These are phyloP conservation scores for Mixia osmundae DNA, from an alignment of 1,284 basidiomycete genomes.

Conservation along the genomic window DNA sequence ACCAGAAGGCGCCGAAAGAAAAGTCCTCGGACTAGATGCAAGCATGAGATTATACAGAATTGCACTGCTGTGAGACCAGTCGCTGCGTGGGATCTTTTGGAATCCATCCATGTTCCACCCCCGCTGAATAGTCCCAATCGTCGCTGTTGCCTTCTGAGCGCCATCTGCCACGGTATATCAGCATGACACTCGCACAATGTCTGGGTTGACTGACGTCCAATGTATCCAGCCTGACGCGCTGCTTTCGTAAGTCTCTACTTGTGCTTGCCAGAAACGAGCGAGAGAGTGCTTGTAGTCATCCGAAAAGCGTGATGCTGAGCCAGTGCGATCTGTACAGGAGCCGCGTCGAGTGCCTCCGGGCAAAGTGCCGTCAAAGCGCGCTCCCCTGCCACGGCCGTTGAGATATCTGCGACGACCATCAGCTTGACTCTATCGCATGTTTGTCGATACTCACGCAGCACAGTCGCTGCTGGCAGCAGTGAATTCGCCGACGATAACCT, in stretches of 20 bases:
- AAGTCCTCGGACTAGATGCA: no score
- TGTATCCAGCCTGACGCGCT: neutral
- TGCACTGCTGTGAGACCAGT: no score
- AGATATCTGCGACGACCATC: conserved; percentile 4
- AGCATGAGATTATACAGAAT: no score
- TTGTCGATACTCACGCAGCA: conserved; percentile 6
- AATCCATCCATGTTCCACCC: conserved; percentile 59
- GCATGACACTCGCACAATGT: no score
- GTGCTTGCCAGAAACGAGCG: conserved; percentile 61
- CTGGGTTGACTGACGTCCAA: no score
- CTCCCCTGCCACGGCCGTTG: conserved; percentile 18
- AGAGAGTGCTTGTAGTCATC: conserved; percentile 59
- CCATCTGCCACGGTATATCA: no score
- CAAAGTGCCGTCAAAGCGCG: conserved; percentile 20
- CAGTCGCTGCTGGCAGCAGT: conserved; percentile 20
- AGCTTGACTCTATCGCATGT: neutral
- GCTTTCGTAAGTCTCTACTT: conserved; percentile 25
- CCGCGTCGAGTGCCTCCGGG: conserved; percentile 28
- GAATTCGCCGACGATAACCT: conserved; percentile 21
- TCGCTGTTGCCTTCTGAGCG: conserved; percentile 29
- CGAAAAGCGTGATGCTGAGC: conserved; percentile 45
- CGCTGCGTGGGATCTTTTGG: conserved; percentile 35
- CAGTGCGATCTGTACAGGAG: conserved; percentile 46
- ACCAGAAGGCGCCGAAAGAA: no score
- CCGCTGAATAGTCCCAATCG: conserved; percentile 30